Conservation (phyloP, 805 yeast species). For the Candida broadrunensis region DNA sequence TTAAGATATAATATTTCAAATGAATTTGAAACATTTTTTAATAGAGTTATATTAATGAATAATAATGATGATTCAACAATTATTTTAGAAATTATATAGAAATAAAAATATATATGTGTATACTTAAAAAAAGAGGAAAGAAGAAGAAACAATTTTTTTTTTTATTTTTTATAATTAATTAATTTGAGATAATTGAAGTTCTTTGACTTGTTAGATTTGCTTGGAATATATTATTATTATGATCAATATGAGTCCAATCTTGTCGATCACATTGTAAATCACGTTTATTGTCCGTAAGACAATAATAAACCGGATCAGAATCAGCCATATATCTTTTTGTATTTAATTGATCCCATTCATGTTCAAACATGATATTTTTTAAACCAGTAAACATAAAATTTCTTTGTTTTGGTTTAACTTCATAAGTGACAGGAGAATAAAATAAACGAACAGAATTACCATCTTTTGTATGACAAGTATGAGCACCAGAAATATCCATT, state of each 20-base stretch:
- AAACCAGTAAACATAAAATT: conserved; percentile 5
- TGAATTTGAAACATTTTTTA: conserved; percentile 4
- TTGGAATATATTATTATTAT: no score
- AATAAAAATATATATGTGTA: no score
- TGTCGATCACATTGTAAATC: conserved; percentile 16
- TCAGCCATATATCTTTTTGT: conserved; percentile 8
- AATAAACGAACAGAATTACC: conserved; percentile 15
- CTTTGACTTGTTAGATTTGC: no score
- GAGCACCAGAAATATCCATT: conserved; percentile 10
- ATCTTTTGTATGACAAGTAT: conserved; percentile 10
- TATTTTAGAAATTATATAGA: not conserved
- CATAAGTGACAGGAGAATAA: conserved; percentile 11
- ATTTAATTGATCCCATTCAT: conserved; percentile 8
- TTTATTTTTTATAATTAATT: no score
- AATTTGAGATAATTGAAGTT: no score
- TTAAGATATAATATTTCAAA: conserved; percentile 4
- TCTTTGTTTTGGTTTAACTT: conserved; percentile 7
- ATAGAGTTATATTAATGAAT: not conserved
- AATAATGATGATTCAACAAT: not conserved
- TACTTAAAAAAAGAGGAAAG: no score
- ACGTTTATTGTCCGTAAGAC: conserved; percentile 13
- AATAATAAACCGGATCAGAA: conserved; percentile 13
- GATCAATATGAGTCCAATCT: no score
- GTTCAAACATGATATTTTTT: conserved; percentile 2
- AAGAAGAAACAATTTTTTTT: no score